These are phyloP conservation scores for Spiraea crenata DNA, from an alignment of 331 rosid species.

Conservation along the genomic window DNA sequence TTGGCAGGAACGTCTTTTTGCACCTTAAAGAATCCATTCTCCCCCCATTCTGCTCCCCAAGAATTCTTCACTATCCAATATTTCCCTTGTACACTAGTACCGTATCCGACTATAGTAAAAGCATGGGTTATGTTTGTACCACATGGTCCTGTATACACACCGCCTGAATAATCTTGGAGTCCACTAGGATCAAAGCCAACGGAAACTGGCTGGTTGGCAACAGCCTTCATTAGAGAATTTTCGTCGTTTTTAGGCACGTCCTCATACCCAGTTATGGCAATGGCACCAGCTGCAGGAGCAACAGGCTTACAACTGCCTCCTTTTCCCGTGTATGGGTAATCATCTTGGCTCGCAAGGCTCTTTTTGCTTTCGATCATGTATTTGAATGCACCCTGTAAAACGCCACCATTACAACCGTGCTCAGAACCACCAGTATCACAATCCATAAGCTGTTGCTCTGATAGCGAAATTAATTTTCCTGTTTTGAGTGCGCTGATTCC, in stretches of 20 bases:
- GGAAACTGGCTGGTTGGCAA: neutral
- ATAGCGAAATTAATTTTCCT: slow-evolving; percentile 2
- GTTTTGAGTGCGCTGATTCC: slow-evolving; percentile 9
- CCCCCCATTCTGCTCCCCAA: slow-evolving; percentile 10
- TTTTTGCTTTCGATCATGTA: neutral
- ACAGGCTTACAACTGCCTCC: neutral
- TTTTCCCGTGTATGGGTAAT: neutral
- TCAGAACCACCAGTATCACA: neutral
- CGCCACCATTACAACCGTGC: neutral
- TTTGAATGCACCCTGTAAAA: neutral
- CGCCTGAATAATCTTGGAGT: neutral
- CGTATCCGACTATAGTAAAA: slow-evolving; percentile 1
- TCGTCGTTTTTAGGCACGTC: neutral
- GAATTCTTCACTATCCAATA: slow-evolving; percentile 12
- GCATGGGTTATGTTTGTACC: neutral
- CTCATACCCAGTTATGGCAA: neutral
- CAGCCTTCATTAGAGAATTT: neutral
- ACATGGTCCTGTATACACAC: neutral
- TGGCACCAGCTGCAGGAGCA: neutral
- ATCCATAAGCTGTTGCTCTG: slow-evolving; percentile 17
- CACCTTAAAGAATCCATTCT: slow-evolving; percentile 10
- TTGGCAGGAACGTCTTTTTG: slow-evolving; percentile 2
- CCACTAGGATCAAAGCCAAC: neutral
- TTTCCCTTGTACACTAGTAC: neutral
- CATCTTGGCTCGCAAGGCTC: neutral